Conservation (phyloP, 1,284 basidiomycete species). For the Heterobasidion irregulare region DNA sequence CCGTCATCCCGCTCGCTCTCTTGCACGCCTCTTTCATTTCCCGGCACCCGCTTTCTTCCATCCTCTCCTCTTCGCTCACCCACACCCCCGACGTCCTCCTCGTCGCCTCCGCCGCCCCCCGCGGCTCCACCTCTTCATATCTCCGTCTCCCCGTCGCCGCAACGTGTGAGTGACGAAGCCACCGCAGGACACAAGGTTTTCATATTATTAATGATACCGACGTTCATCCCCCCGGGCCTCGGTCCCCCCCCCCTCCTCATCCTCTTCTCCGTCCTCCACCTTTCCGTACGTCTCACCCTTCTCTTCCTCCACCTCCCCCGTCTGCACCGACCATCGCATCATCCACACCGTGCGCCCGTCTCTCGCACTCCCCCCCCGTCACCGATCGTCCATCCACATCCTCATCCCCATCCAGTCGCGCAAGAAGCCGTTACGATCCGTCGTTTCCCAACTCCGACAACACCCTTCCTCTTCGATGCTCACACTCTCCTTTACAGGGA, state of each 20-base stretch:
- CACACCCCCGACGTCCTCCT: not conserved
- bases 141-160: too few relatives aligned
- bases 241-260: not conserved
- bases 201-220: not conserved
- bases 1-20: not conserved
- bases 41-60: not conserved
- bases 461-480: not conserved
- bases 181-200: not conserved
- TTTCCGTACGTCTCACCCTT: not conserved
- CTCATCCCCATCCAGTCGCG: not conserved
- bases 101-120: too few relatives aligned
- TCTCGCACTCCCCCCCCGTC: not conserved
- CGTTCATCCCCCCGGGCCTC: not conserved
- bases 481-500: not conserved
- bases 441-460: not conserved
- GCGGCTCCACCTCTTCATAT: too few relatives aligned
- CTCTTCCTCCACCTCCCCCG: not conserved
- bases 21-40: not conserved
- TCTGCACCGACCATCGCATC: not conserved
- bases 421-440: not conserved
- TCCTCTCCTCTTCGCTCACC: not conserved
- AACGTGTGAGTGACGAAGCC: too few relatives aligned
- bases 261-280: not conserved
- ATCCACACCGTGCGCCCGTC: too few relatives aligned
- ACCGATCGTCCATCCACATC: not conserved